Conservation (phyloP, 371 early-diverging fungal genomes). For the Sporodiniella umbellata region DNA sequence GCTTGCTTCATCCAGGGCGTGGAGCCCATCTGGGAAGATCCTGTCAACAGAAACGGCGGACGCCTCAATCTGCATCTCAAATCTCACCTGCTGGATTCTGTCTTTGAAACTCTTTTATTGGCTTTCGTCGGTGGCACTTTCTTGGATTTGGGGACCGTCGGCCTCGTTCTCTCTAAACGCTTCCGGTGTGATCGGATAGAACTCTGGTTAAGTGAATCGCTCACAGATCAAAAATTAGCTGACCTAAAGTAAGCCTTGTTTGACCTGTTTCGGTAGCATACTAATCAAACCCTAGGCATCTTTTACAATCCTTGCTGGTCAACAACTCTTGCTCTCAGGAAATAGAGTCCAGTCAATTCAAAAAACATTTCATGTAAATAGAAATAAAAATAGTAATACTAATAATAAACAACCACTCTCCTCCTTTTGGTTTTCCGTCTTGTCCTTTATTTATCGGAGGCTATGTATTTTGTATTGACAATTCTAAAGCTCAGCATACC, state of each 20-base stretch:
- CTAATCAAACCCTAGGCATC: no score
- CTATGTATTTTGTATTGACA: background rate
- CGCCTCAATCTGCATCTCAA: constrained; percentile 21
- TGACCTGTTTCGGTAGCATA: no score
- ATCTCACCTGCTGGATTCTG: constrained; percentile 42
- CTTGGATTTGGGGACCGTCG: constrained; percentile 24
- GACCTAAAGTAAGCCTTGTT: constrained; percentile 32
- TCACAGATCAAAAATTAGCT: constrained; percentile 13
- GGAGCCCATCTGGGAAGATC: constrained; percentile 64
- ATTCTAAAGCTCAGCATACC: background rate
- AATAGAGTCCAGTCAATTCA: background rate
- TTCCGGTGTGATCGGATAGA: constrained; percentile 54
- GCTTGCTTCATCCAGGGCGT: constrained; percentile 55
- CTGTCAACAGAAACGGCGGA: constrained; percentile 49
- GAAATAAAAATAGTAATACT: no score
- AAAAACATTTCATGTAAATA: background rate
- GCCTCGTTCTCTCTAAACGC: constrained; percentile 42
- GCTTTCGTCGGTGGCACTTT: constrained; percentile 52
- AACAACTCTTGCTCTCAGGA: no score
- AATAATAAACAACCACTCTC: no score
- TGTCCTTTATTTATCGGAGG: background rate
- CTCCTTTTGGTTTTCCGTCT: no score
- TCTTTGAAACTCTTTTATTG: constrained; percentile 51
- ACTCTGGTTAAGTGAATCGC: constrained; percentile 44
- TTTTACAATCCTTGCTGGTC: background rate